A percentile compares a stretch with the other conserved stretches of the same genome.
Conservation (phyloP, 805 yeast genomes). For the Cyberlindnera sargentensis region DNA sequence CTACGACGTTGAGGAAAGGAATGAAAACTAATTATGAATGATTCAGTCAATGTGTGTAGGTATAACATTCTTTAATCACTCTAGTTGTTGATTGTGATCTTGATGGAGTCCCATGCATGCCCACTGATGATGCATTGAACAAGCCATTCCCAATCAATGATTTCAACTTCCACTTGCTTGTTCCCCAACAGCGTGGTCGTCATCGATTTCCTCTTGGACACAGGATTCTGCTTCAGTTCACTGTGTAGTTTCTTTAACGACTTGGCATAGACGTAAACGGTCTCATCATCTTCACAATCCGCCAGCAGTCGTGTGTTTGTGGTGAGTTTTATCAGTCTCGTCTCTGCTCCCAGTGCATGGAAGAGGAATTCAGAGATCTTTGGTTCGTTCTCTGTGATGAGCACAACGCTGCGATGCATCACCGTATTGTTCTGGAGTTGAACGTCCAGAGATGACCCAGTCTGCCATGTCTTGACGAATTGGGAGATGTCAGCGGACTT, state of each 20-base stretch:
- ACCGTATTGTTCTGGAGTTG: constrained; percentile 37
- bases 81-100: not conserved
- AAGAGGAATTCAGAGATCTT: constrained; percentile 35
- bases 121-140: constrained; percentile 50
- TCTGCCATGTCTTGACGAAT: constrained; percentile 34
- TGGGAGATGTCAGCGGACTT: constrained; percentile 43
- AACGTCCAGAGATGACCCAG: constrained; percentile 24
- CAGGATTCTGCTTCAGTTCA: constrained; percentile 1
- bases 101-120: constrained; percentile 18
- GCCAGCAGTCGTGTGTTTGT: constrained; percentile 3
- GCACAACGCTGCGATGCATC: constrained; percentile 14
- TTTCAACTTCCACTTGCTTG: constrained; percentile 8
- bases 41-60: no score
- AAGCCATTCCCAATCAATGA: constrained; percentile 60
- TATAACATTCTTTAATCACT: no score
- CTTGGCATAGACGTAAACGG: constrained; percentile 8
- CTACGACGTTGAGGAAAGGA: no score
- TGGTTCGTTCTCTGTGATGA: constrained; percentile 19
- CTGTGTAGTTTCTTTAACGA: not conserved
- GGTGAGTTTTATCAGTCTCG: constrained; percentile 4
- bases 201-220: constrained; percentile 4
- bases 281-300: constrained; percentile 4
- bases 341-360: constrained; percentile 37
- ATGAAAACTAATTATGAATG: no score
- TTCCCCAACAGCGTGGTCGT: not conserved